A percentile compares a stretch with the other conserved stretches of the same genome.
phyloP scores from a whole-genome alignment of 1,284 basidiomycete genomes.

The Cryptococcus sp. region DNA sequence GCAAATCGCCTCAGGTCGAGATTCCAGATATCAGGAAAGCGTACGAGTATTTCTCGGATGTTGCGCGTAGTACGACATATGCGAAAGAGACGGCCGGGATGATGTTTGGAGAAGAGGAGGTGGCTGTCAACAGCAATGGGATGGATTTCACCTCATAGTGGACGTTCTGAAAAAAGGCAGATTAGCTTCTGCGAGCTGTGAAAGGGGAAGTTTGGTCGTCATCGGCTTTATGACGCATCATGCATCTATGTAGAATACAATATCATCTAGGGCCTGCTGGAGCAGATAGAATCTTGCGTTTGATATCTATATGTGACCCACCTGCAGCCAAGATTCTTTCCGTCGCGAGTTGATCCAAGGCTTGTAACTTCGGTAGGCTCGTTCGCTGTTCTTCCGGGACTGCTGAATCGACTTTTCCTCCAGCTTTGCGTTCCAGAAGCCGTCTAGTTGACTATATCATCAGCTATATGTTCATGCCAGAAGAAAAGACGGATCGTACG shows the following conservation, averaged over 20 bases:
- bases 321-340: conserved; percentile 55
- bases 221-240: not conserved
- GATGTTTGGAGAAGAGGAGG: conserved; percentile 51
- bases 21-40: conserved; percentile 78
- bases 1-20: conserved; percentile 71
- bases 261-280: not conserved
- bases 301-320: conserved; percentile 20
- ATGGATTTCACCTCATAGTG: not conserved
- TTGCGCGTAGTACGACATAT: conserved; percentile 91
- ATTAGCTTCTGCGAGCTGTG: too few relatives aligned
- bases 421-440: conserved; percentile 42
- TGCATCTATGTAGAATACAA: not conserved
- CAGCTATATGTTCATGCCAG: not conserved
- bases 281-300: conserved; percentile 41
- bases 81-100: conserved; percentile 73
- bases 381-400: conserved; percentile 58
- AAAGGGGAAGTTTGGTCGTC: not conserved
- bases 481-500: conserved; percentile 52
- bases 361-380: conserved; percentile 50
- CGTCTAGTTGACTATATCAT: not conserved
- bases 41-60: conserved; percentile 91
- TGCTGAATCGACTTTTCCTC: conserved; percentile 42
- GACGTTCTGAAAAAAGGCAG: too few relatives aligned
- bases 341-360: conserved; percentile 67
- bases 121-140: conserved; percentile 1